Evolutionary conservation across 768 basidiomycete species (phyloP).

Genomic region (Serendipita sp.): DNA sequence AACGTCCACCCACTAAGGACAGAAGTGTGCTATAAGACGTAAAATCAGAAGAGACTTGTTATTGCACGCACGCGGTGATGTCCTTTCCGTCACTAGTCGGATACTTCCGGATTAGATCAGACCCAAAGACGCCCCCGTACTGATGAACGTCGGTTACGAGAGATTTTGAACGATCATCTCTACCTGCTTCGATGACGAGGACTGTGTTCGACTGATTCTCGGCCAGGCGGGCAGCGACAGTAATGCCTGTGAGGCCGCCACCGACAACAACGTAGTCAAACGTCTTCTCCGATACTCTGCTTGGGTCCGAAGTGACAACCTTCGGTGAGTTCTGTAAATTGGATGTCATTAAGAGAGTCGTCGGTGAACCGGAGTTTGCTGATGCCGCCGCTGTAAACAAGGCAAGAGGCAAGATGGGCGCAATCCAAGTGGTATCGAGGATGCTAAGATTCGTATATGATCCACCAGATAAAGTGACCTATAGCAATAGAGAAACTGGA

Average conservation of each 20-base stretch:
- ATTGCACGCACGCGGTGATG: constrained; percentile 17
- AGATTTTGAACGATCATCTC: constrained; percentile 12
- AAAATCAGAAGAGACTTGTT: not conserved
- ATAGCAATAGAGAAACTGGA: no score
- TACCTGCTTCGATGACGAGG: constrained; percentile 18
- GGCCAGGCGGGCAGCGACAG: constrained; percentile 15
- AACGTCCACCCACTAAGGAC: constrained; percentile 8
- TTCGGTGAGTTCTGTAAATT: not conserved
- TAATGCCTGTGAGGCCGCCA: constrained; percentile 19
- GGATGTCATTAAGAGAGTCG: not conserved
- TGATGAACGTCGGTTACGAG: constrained; percentile 31
- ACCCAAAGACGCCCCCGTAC: constrained; percentile 27
- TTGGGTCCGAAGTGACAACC: constrained; percentile 7
- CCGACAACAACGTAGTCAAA: constrained; percentile 25
- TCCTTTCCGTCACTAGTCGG: constrained; percentile 26
- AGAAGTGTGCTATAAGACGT: not conserved
- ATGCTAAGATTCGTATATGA: no score
- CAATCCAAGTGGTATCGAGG: no score
- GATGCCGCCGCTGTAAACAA: no score
- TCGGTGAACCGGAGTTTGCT: no score
- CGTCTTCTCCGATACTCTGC: constrained; percentile 1
- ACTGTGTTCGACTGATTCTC: constrained; percentile 15
- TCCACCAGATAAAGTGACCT: no score
- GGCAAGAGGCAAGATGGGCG: no score
- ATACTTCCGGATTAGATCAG: constrained; percentile 32